phyloP scores from a whole-genome alignment of 148 eudicot genomes.

The Polygonum aviculare region DNA sequence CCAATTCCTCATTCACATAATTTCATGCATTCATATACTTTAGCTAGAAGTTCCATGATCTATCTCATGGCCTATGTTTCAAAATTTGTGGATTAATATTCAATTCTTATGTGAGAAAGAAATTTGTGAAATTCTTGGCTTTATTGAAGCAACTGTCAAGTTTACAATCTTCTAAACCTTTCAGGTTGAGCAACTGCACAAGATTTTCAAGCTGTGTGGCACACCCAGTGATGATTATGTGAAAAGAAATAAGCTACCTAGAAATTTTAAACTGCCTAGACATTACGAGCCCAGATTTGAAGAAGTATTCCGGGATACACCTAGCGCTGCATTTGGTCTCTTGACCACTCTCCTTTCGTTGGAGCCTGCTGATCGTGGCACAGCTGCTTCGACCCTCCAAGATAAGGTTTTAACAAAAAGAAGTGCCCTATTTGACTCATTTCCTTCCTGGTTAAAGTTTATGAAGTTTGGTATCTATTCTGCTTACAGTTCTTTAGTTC shows the following conservation, averaged over 20 bases:
- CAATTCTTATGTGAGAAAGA: not conserved
- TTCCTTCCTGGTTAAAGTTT: not conserved
- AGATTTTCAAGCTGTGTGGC: slow-evolving; percentile 5
- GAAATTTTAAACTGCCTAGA: slow-evolving; percentile 9
- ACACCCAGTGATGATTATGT: slow-evolving; percentile 8
- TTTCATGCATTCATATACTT: not conserved
- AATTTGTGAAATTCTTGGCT: not conserved
- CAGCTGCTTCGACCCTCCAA: slow-evolving; percentile 5
- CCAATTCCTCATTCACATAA: not conserved
- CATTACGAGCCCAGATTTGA: slow-evolving; percentile 6
- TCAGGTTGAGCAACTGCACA: slow-evolving; percentile 10
- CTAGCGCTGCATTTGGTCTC: not conserved
- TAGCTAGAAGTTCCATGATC: not conserved
- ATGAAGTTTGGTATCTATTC: not conserved
- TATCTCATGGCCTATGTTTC: not conserved
- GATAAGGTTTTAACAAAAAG: slow-evolving; percentile 1
- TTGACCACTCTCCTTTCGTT: slow-evolving; percentile 8
- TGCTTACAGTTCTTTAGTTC: slow-evolving; percentile 10
- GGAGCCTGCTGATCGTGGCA: slow-evolving; percentile 10
- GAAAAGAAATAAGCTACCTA: slow-evolving; percentile 11
- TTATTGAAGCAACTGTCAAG: not conserved
- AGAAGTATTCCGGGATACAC: not conserved
- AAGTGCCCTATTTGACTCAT: not conserved
- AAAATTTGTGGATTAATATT: not conserved
- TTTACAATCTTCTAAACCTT: slow-evolving; percentile 2